These are phyloP conservation scores for Talaromyces sp. DNA, from an alignment of 2,329 filamentous ascomycete genomes.

Conservation along the genomic window DNA sequence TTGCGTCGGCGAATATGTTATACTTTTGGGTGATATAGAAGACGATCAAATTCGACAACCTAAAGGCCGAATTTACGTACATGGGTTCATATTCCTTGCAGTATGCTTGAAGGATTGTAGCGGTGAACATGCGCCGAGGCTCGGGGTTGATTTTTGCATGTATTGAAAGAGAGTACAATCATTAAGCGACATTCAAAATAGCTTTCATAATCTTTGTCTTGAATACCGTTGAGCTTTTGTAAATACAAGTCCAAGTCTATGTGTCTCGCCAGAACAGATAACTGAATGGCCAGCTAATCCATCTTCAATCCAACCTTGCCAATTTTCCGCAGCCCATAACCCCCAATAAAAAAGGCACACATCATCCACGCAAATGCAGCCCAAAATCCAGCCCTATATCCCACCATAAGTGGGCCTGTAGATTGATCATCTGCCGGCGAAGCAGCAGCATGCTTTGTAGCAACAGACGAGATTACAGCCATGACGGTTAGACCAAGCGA, in stretches of 20 bases:
- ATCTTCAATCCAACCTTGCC: slow-evolving; percentile 51
- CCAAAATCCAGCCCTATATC: slow-evolving; percentile 56
- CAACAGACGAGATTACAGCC: slow-evolving; percentile 42
- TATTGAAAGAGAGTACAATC: neutral
- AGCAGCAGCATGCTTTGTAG: slow-evolving; percentile 32
- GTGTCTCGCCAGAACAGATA: neutral
- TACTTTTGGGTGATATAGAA: neutral
- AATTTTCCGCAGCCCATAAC: slow-evolving; percentile 45
- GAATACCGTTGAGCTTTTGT: neutral
- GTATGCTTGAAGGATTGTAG: neutral
- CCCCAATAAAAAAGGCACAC: slow-evolving; percentile 38
- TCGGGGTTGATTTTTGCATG: neutral
- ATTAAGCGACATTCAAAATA: neutral
- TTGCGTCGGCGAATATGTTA: neutral
- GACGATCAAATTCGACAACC: neutral
- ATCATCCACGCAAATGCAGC: slow-evolving; percentile 49
- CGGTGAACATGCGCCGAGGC: slow-evolving; percentile 2
- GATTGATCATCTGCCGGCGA: slow-evolving; percentile 24
- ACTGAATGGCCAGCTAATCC: neutral
- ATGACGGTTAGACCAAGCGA: slow-evolving; percentile 53
- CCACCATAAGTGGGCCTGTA: slow-evolving; percentile 45
- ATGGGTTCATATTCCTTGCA: neutral
- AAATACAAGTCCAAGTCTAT: neutral
- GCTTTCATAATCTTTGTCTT: neutral
- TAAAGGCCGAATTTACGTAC: neutral